Evolutionary conservation across 306 rosid genomes (phyloP).

Genomic region (Citrullus mucosospermus): DNA sequence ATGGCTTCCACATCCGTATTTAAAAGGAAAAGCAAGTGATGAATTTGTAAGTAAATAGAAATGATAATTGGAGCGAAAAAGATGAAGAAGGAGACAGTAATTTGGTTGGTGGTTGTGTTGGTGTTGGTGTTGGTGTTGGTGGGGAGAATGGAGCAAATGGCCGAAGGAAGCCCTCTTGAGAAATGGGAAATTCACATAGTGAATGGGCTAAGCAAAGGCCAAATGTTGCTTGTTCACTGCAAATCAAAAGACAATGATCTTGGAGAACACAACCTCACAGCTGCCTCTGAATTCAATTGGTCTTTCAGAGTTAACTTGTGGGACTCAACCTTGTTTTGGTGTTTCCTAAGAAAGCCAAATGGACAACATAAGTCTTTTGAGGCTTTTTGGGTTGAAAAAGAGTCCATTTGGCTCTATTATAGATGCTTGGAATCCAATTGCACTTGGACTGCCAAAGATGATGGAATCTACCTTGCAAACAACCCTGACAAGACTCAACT

Average conservation of each 20-base stretch:
- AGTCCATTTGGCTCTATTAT: background rate
- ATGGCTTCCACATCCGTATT: no score
- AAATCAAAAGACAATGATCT: no score
- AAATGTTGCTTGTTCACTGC: background rate
- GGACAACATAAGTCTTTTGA: background rate
- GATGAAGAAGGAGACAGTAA: no score
- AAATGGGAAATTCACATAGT: background rate
- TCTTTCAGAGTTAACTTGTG: background rate
- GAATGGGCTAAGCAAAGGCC: background rate
- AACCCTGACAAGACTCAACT: background rate
- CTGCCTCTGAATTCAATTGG: background rate
- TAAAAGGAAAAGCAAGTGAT: no score
- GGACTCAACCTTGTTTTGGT: background rate
- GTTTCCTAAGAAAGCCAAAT: background rate
- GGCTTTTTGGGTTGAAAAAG: background rate
- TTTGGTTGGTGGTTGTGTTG: no score
- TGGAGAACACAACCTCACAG: background rate
- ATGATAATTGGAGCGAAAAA: no score
- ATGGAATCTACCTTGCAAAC: conserved; percentile 4
- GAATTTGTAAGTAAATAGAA: no score
- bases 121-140: no score
- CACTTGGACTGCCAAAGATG: conserved; percentile 11
- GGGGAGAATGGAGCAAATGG: no score
- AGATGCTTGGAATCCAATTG: background rate
- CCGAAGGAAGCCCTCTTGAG: no score